A percentile compares a stretch with the other conserved stretches of the same genome.
Evolutionary conservation across 208 protist genomes (phyloP).

Genomic region (Phytomonas sp.): DNA sequence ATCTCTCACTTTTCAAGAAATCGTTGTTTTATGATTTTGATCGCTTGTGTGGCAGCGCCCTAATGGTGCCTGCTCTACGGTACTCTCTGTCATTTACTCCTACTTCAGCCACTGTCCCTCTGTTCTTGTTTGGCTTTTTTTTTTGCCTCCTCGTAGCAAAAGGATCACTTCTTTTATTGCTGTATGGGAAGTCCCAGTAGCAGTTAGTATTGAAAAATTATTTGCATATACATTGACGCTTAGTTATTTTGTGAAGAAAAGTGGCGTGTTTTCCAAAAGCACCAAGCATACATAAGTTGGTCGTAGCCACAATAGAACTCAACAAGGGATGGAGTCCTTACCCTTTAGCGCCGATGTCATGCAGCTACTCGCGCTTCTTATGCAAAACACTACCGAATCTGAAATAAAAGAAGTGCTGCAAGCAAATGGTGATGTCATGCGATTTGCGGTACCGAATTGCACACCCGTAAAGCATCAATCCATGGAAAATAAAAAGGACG

Average conservation of each 20-base stretch:
- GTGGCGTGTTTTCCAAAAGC: not conserved
- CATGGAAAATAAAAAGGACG: constrained; percentile 4
- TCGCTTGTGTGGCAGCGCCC: not conserved
- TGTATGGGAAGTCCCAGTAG: not conserved
- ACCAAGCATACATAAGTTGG: not conserved
- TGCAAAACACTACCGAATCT: not conserved
- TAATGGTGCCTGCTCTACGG: not conserved
- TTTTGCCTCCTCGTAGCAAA: not conserved
- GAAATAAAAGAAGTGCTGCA: not conserved
- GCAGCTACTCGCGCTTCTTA: not conserved
- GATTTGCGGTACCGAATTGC: not conserved
- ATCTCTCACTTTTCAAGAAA: not conserved
- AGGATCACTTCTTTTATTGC: not conserved
- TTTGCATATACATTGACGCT: not conserved
- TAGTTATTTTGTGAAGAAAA: not conserved
- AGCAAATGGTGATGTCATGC: not conserved
- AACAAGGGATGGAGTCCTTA: not conserved
- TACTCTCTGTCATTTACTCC: not conserved
- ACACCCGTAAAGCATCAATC: not conserved
- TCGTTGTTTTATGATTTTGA: not conserved
- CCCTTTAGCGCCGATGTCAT: not conserved
- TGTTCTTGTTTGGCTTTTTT: not conserved
- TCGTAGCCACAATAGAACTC: not conserved
- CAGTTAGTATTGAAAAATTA: not conserved
- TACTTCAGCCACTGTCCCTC: not conserved